Conservation (phyloP, 371 early-diverging fungal genomes). For the Catenaria anguillulae region DNA sequence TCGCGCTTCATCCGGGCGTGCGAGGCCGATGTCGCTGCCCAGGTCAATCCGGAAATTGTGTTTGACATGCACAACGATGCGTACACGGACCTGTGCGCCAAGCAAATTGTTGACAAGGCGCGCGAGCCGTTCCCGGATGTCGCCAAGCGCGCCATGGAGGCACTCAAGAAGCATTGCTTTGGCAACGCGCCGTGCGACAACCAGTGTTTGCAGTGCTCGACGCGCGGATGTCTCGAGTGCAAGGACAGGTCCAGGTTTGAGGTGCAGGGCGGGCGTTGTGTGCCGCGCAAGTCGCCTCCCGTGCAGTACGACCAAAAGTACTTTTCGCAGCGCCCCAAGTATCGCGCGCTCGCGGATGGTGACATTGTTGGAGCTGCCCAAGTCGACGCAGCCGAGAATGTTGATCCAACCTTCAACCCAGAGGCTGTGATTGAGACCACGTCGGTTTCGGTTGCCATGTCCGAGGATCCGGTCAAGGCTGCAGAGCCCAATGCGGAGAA, state of each 20-base stretch:
- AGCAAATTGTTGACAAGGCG: neutral
- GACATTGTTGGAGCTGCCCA: neutral
- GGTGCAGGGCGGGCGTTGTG: neutral
- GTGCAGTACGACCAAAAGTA: neutral
- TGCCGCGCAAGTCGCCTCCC: neutral
- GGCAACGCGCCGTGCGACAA: neutral
- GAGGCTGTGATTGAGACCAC: too few species aligned
- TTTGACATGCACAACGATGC: too few species aligned
- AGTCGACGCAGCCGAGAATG: neutral
- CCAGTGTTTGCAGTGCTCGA: neutral
- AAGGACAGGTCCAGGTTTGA: neutral
- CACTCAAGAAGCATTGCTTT: neutral
- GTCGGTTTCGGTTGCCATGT: neutral
- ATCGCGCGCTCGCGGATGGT: neutral
- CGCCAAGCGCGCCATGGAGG: neutral
- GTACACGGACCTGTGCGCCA: neutral
- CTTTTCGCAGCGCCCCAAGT: neutral
- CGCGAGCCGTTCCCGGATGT: neutral
- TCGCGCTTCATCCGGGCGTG: neutral
- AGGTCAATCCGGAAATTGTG: neutral
- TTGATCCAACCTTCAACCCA: neutral
- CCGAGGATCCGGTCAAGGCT: neutral
- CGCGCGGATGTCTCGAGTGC: neutral
- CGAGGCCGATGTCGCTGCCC: neutral
- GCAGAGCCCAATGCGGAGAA: too few species aligned